Evolutionary conservation across 495 filamentous ascomycete genomes (phyloP), one percentile per base, ranked within the genome.

Genomic region (Penicillium riverlandense): DNA sequence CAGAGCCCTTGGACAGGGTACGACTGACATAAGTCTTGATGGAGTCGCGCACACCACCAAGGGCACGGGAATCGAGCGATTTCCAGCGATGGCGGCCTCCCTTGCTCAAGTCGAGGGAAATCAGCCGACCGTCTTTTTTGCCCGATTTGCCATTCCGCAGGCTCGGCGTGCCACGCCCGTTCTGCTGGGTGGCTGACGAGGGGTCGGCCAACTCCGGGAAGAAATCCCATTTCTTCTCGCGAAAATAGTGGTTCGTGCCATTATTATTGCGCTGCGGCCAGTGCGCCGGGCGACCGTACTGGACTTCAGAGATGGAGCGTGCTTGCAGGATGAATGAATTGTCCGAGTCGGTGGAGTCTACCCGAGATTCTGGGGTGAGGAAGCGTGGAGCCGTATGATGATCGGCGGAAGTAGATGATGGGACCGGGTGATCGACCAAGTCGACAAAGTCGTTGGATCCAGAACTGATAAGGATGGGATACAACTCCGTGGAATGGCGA

Each of bases 181-280:
- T 47, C 15, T 51, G 37, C 15, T 54, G 55, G 2, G 59, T 12
- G 11, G 54, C 45, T 2, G 62, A 62, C 2, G 60, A 63, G 0
- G 58, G 22, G 22, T 22, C 57, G 1, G 65, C 70, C 16, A 73
- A 36, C 45, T 73, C 70, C 6, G 70, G 70, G 50, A 73, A 73
- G 55, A 68, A 67, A 45, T 71, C 66, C 67, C 67, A 73, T 44
- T 69, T 71, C 53, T 73, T 73, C 34, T 73, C 70, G 8, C 70
- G 59, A 39, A 73, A 73, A 35, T 73, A 73, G 41, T 71, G 70
- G 35, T 62, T 73, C 2, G 64, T 54, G 1, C 63, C 66, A 1
- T 22, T 3, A 6, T 22, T 3, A 22, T 43, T 40, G 4, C 52
- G 56, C 22, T 51, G 49, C 10, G 38, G 40, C 61, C 59, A 65